Conservation (phyloP, 2,329 filamentous ascomycete genomes). For the Nannizzia gypsea region DNA sequence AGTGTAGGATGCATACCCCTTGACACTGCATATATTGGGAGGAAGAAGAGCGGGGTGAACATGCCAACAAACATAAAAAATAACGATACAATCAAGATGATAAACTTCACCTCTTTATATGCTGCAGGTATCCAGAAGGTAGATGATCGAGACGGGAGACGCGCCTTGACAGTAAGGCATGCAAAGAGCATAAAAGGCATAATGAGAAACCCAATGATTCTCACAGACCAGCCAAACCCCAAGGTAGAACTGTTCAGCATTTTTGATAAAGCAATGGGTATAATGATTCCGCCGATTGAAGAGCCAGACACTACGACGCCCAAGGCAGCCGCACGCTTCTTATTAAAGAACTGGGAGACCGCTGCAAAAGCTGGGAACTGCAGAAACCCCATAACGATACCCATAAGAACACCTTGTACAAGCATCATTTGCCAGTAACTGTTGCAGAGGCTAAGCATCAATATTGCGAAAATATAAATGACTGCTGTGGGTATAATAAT, state of each 20-base stretch:
- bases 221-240: constrained; percentile 42
- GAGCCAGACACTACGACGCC: constrained; percentile 39
- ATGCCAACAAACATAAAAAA: constrained; percentile 21
- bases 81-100: constrained; percentile 15
- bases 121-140: constrained; percentile 16
- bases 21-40: constrained; percentile 20
- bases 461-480: constrained; percentile 14
- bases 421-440: constrained; percentile 45
- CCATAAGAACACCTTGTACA: constrained; percentile 25
- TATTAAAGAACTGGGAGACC: constrained; percentile 39
- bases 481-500: constrained; percentile 11
- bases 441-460: constrained; percentile 34
- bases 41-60: constrained; percentile 24
- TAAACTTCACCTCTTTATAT: constrained; percentile 18
- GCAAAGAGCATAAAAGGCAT: constrained; percentile 35
- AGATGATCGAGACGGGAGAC: constrained; percentile 14
- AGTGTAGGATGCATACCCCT: constrained; percentile 23
- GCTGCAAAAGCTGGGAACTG: constrained; percentile 37
- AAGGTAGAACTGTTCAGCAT: constrained; percentile 26
- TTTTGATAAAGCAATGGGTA: constrained; percentile 39
- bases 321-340: constrained; percentile 37
- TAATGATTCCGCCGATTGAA: constrained; percentile 43
- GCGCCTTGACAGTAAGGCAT: constrained; percentile 18
- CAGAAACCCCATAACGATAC: constrained; percentile 29
- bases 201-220: constrained; percentile 43